Evolutionary conservation across 2,329 filamentous ascomycete species (phyloP), one percentile per base, ranked within the genome.

Genomic region (Pseudogymnoascus sp.): DNA sequence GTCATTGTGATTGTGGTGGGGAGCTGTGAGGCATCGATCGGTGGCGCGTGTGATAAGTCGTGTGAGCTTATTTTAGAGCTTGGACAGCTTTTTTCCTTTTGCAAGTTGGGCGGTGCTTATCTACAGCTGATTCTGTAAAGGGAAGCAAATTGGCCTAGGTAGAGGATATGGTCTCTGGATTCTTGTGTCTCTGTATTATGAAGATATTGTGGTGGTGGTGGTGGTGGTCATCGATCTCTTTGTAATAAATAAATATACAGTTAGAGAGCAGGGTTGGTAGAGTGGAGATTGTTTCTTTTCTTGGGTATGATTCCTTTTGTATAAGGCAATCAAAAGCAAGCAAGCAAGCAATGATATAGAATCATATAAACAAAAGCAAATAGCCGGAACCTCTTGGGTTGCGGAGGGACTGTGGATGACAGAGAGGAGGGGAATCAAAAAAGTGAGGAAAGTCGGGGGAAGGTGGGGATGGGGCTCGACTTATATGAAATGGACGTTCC

Each of bases 101-200:
- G 53, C 8, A 36, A 23, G 5, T 59, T 37, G 18, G 53, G 53
- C 34, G 49, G 28, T 36, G 53, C 53, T 59, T 59, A 14, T 59
- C 3, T 34, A 59, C 53, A 59, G 53, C 53, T 59, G 11, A 18
- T 3, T 59, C 53, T 59, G 53, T 38, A 59, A 59, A 59, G 3
- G n/a, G 31, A 59, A 59, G 56, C 56, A 59, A 59, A 49, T 49
- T 49, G 43, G 43, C 43, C 43, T 28, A 25, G 43, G 43, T n/a
- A 37, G 34, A 37, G 14, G 34, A 14, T 12, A 37, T 12, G 4
- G 23, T 49, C n/a, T 49, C 14, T 49, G 6, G 43, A 49, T 28
- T 49, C 43, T 49, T 49, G 16, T 42, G 1, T 16, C 43, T 49
- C 23, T 28, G 23, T 28, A 16, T 49, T 49, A 49, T 28, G 23